Conservation (phyloP, 2,329 filamentous ascomycete species). For the Calonectria pteridis region DNA sequence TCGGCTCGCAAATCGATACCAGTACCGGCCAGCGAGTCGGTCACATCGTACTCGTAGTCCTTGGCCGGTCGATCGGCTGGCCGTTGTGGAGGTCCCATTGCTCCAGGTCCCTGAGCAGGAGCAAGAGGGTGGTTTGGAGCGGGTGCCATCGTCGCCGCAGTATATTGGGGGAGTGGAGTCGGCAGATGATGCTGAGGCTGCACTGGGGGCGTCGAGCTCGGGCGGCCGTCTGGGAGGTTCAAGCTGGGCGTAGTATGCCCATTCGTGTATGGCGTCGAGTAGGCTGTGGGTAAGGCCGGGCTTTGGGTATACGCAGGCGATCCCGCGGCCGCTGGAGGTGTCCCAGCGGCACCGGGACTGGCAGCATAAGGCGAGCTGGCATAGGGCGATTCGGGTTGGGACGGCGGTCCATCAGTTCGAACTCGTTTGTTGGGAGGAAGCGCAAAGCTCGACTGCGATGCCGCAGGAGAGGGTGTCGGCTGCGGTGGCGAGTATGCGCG, state of each 20-base stretch:
- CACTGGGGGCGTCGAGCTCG: slow-evolving; percentile 48
- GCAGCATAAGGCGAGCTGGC: slow-evolving; percentile 63
- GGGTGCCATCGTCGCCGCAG: slow-evolving; percentile 34
- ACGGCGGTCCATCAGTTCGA: slow-evolving; percentile 71
- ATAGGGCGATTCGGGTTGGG: slow-evolving; percentile 75
- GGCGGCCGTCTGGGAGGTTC: slow-evolving; percentile 51
- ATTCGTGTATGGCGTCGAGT: slow-evolving; percentile 55
- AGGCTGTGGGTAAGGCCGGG: slow-evolving; percentile 48
- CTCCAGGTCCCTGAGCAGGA: slow-evolving; percentile 43
- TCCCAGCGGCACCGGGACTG: slow-evolving; percentile 58
- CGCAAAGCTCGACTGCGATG: slow-evolving; percentile 64
- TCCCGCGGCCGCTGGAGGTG: slow-evolving; percentile 53
- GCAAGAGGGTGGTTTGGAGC: slow-evolving; percentile 39
- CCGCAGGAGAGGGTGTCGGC: slow-evolving; percentile 71
- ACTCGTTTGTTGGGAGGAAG: slow-evolving; percentile 79
- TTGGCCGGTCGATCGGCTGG: slow-evolving; percentile 73
- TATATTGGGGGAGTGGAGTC: slow-evolving; percentile 43
- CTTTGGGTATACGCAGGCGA: slow-evolving; percentile 54
- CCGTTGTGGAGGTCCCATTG: slow-evolving; percentile 72
- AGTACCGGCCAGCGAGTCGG: slow-evolving; percentile 85
- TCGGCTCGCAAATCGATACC: slow-evolving; percentile 90
- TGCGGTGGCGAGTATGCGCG: slow-evolving; percentile 74
- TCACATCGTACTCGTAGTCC: slow-evolving; percentile 77
- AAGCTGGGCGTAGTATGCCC: slow-evolving; percentile 52
- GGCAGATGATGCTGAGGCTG: slow-evolving; percentile 47